Conservation (phyloP, 352 stramenopile species). For the Globisporangium cederbergense region DNA sequence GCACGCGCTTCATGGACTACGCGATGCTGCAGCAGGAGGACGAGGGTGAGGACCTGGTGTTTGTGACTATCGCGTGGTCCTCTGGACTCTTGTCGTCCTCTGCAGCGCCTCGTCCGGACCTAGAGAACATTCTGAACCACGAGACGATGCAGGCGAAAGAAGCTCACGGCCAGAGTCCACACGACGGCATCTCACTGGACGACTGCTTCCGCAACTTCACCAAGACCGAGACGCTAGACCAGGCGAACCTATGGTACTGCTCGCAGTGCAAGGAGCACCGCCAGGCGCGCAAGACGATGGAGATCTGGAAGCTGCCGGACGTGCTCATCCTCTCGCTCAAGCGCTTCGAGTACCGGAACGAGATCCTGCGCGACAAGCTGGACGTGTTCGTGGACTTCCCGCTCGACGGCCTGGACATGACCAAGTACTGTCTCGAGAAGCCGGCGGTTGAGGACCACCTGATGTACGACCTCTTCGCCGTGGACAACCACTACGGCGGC, state of each 20-base stretch:
- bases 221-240: constrained; percentile 73
- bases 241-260: constrained; percentile 87
- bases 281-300: constrained; percentile 76
- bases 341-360: constrained; percentile 86
- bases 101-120: constrained; percentile 37
- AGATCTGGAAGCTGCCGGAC: constrained; percentile 77
- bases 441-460: constrained; percentile 33
- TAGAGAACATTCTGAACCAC: constrained; percentile 56
- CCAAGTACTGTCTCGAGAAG: constrained; percentile 68
- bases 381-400: constrained; percentile 87
- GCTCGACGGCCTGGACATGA: constrained; percentile 80
- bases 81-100: constrained; percentile 37
- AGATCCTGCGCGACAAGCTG: constrained; percentile 80
- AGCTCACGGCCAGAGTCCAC: constrained; percentile 11
- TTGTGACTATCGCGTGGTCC: constrained; percentile 52
- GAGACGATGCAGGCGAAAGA: constrained; percentile 36
- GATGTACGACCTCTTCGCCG: constrained; percentile 85
- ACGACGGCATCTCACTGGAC: constrained; percentile 51
- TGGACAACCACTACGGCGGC: constrained; percentile 89
- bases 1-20: constrained; percentile 52
- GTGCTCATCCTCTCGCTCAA: constrained; percentile 87
- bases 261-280: constrained; percentile 71
- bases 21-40: constrained; percentile 38
- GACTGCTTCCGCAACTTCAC: constrained; percentile 88
- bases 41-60: constrained; percentile 42